Conservation (phyloP, 805 yeast species). For the Hanseniaspora thailandica region DNA sequence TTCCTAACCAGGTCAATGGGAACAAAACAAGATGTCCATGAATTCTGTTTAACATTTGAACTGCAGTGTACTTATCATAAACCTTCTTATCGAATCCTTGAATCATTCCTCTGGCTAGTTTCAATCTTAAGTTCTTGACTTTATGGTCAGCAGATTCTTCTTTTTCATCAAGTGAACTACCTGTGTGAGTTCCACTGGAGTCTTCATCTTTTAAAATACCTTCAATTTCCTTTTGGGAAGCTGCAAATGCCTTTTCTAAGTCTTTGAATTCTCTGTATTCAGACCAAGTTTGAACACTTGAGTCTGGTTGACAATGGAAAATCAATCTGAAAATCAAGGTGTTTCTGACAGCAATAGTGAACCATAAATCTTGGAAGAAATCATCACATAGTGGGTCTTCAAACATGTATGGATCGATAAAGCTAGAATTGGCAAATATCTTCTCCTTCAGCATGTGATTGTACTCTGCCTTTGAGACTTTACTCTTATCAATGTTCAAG, state of each 20-base stretch:
- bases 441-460: conserved; percentile 14
- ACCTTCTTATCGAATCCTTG: conserved; percentile 36
- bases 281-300: conserved; percentile 77
- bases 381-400: conserved; percentile 75
- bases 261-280: conserved; percentile 67
- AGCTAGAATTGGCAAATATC: conserved; percentile 28
- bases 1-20: conserved; percentile 81
- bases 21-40: conserved; percentile 85
- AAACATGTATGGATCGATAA: conserved; percentile 78
- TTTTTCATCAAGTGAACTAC: neutral
- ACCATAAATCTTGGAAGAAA: conserved; percentile 81
- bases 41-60: conserved; percentile 53
- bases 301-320: conserved; percentile 92
- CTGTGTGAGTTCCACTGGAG: neutral
- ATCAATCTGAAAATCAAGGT: conserved; percentile 71
- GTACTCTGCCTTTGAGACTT: conserved; percentile 19
- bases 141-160: neutral
- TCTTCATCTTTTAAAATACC: conserved; percentile 16
- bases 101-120: conserved; percentile 24
- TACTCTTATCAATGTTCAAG: conserved; percentile 6
- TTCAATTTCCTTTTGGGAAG: conserved; percentile 25
- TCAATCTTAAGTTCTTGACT: conserved; percentile 23
- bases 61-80: conserved; percentile 66
- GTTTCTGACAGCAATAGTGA: conserved; percentile 68
- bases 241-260: conserved; percentile 45